Base-by-base conservation (phyloP, 495 filamentous ascomycete species). In the Talaromyces ruber region DNA sequence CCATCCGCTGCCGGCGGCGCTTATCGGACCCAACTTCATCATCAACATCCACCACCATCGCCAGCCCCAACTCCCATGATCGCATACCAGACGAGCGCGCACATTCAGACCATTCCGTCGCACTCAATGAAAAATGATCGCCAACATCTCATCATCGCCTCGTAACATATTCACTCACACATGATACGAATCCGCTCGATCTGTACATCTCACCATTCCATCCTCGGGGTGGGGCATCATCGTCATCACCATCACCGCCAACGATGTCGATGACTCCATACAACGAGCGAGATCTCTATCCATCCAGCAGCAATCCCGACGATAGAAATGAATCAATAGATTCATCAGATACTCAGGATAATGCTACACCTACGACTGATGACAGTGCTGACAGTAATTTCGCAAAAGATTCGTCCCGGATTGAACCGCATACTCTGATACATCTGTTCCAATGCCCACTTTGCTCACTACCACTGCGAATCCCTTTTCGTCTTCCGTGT, bases 401-500 rank as follows among this genome's bases (percentile, higher is more conserved):
- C 18, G 79, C 81, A 16, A 70, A 86, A 62, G 72, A 53, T n/a
- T n/a, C n/a, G 26, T 26, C n/a, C 1, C 7, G 11, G 22, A 24
- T 52, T 52, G 59, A 39, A 12, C 60, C 64, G 18, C 70, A 76
- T 59, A 28, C 81, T 45, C 80, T 95, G 51, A 74, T 93, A n/a
- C 51, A n/a, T 54, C 11, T 26, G 6, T 26, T 92, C 18, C 89
- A 93, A 71, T 97, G 92, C 70, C 77, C 80, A 22, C 74, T 81
- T 64, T 97, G 93, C 70, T 90, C 88, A 11, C 76, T 74, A 14
- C 89, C 88, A 2, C 76, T 93, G 3, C 79, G 72, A 29, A 76
- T 80, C 0, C 91, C 93, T 12, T 76, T 90, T 50, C 90, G 89
- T 4, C 76, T 97, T 18, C 92, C 92, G 2, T 97, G 93, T 68